These are phyloP conservation scores for Pleurotus ostreatus DNA, from an alignment of 768 basidiomycete genomes.

Conservation along the genomic window DNA sequence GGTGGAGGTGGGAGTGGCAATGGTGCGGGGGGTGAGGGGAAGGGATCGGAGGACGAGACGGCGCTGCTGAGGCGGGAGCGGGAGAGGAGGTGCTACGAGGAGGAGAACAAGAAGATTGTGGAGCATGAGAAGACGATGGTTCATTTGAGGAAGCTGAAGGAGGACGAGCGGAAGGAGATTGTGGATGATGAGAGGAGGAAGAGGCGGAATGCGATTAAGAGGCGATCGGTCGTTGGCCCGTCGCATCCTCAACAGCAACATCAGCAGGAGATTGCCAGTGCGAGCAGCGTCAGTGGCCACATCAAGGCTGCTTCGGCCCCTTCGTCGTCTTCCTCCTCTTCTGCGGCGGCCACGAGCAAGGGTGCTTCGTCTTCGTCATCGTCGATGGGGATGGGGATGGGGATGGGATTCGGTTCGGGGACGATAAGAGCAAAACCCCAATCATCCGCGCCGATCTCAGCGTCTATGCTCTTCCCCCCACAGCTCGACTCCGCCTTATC, in stretches of 20 bases:
- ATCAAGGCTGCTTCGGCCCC: not conserved
- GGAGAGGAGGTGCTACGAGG: slow-evolving; percentile 21
- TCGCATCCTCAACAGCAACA: not conserved
- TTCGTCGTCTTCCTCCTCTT: not conserved
- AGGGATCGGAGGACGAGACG: slow-evolving; percentile 18
- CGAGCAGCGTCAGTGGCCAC: no score
- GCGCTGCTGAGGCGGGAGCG: slow-evolving; percentile 19
- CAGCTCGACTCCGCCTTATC: no score
- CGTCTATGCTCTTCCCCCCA: no score
- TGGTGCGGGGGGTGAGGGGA: slow-evolving; percentile 13
- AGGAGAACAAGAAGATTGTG: slow-evolving; percentile 23
- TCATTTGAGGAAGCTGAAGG: slow-evolving; percentile 24
- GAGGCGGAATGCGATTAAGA: slow-evolving; percentile 20
- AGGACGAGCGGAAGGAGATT: slow-evolving; percentile 20
- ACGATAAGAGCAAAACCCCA: no score
- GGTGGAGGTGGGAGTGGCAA: slow-evolving; percentile 9
- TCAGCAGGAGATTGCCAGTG: no score
- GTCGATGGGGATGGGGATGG: not conserved
- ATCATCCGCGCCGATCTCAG: no score
- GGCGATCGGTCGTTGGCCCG: not conserved
- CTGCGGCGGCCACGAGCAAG: not conserved
- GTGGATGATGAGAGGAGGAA: slow-evolving; percentile 20
- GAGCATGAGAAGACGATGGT: slow-evolving; percentile 37
- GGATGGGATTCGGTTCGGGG: no score
- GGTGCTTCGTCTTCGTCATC: not conserved